Base-by-base conservation (phyloP, 2,329 filamentous ascomycete species). In the Zymoseptoria passerinii region DNA sequence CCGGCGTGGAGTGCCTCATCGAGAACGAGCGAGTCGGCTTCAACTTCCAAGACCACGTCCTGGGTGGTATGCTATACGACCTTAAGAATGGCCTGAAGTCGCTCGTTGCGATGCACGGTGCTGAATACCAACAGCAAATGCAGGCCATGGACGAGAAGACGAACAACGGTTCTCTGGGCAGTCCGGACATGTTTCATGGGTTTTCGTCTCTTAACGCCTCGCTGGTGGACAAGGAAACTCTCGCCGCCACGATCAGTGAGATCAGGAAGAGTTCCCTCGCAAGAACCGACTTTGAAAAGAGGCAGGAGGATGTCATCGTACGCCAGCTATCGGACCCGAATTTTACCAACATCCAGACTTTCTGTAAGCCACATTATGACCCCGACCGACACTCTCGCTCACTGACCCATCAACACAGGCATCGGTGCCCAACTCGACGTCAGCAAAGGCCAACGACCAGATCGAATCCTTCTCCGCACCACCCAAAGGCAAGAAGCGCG, bases 21-120 rank as follows among this genome's bases (percentile, higher is more conserved):
- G 73, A 81, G 52, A 67, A 83, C 1, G 77, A 78, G 0, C 80
- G 79, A 2, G 81, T 84, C 0, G 81, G 27, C 4, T 53, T 53
- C 28, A 59, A 63, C 53, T 62, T 64, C 35, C 78, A 80, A 63
- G 79, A 81, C 52, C 78, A 79, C 66, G 67, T 74, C 28, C 63
- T 64, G 2, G 63, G 59, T n/a, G 66, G 67, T 20, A 68, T 70
- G 65, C 56, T 69, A 1, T 71, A 66, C 53, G 66, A 71, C 50
- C 62, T 70, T 1, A 61, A 60, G 20, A 62, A 66, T 9, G 73
- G 70, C 13, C 58, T 71, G 27, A 59, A 64, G 8, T 72, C 70
- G 3, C 58, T 74, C 48, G 72, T 74, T 58, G 67, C 69, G 6
- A 52, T 75, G 8, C 70, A 73, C 40, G 67, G 64, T 3, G 68